Evolutionary conservation across 1,139 yeast species (phyloP), one percentile per base, ranked within the genome.

Genomic region (Taphrina betulina): DNA sequence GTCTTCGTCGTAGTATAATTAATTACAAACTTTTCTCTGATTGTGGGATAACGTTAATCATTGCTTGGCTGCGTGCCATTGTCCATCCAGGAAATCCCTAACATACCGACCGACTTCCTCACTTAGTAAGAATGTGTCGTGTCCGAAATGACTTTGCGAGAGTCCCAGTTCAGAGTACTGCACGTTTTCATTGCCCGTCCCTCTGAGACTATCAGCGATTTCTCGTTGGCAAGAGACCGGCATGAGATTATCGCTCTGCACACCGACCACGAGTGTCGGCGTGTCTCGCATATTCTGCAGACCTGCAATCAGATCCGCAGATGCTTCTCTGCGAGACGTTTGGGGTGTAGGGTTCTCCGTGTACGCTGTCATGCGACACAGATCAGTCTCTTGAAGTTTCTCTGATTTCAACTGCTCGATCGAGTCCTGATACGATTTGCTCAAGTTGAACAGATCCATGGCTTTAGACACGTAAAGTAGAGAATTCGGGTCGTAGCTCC

Each of bases 151-250:
- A 66, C 94, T 83, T 35, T 85, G 75, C 51, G 85, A 86, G 57
- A 80, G 81, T 31, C 89, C 81, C 58, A 89, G 74, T 66, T 89
- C 96, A 56, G 82, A 75, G 67, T 87, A 87, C 59, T 74, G 72
- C 48, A 84, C 75, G 38, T 68, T 67, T 38, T 65, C 63, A 41
- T 66, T 65, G 24, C 72, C 70, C 4, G 74, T 78, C 35, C 75
- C 72, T 57, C 70, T 71, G 51, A 89, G 74, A 33, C 82, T 80
- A 16, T 79, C 78, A 29, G 81, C 83, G 56, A 88, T 82, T 67
- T 90, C 96, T 57, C 83, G 72, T 69, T 89, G 97, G 70, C 90
- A 96, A 95, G 95, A 87, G 37, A 84, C 88, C 0, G 97, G 97
- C 74, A 89, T 89, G 56, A 89, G 74, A 48, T 86, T 85, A 67